phyloP scores from a whole-genome alignment of 1,139 yeast genomes.

The Kurtzmaniella quercitrusa region DNA sequence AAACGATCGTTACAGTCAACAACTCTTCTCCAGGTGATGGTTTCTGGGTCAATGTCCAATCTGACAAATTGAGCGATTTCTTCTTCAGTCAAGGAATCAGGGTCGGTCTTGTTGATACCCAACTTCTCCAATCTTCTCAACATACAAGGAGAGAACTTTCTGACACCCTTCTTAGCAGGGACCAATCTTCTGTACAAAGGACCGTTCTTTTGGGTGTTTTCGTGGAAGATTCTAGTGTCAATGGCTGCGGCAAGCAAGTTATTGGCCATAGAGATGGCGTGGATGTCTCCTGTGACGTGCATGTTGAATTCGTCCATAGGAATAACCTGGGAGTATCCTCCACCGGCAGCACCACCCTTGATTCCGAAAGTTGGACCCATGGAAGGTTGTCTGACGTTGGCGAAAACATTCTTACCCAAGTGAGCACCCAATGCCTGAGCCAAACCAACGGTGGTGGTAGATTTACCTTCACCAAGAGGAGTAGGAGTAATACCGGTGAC shows the following conservation, averaged over 20 bases:
- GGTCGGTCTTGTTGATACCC: constrained; percentile 77
- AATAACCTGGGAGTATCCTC: constrained; percentile 97
- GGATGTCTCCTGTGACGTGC: constrained; percentile 98
- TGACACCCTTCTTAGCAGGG: constrained; percentile 78
- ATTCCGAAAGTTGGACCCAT: constrained; percentile 99
- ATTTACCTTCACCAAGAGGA: constrained; percentile 97
- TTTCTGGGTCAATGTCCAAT: constrained; percentile 87
- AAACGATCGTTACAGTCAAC: constrained; percentile 95
- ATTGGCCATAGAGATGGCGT: constrained; percentile 94
- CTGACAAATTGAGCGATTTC: constrained; percentile 76
- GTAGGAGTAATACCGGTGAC: constrained; percentile 99
- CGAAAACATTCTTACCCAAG: constrained; percentile 79
- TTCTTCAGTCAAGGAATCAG: constrained; percentile 75
- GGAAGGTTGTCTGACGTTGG: constrained; percentile 96
- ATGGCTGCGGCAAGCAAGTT: constrained; percentile 95
- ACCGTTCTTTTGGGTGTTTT: constrained; percentile 85
- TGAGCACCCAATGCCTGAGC: constrained; percentile 97
- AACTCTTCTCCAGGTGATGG: constrained; percentile 95
- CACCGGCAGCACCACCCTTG: constrained; percentile 99
- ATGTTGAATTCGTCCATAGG: constrained; percentile 99
- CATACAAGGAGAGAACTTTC: constrained; percentile 79
- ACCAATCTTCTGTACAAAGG: constrained; percentile 84
- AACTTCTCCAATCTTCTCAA: constrained; percentile 71
- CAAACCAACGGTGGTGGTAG: constrained; percentile 94
- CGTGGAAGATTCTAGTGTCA: constrained; percentile 97